Evolutionary conservation across 2,329 filamentous ascomycete genomes (phyloP), one percentile per base, ranked within the genome.

Genomic region (Colletotrichum navitas): DNA sequence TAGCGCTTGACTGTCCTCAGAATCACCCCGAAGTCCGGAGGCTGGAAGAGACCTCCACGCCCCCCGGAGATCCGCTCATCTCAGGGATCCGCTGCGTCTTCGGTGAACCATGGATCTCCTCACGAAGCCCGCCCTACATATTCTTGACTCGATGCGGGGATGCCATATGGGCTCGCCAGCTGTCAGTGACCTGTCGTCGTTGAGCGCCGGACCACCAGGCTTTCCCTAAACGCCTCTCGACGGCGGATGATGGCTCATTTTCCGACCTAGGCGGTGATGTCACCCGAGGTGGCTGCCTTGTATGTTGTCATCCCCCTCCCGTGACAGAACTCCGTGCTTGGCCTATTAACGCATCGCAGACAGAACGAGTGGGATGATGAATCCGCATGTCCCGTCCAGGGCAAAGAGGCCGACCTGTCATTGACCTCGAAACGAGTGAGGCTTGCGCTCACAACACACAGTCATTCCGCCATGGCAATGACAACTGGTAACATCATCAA

Each of bases 1-100:
- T 63, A 60, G 64, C 52, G 68, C 52, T 68, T 68, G 58, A 58
- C 56, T 62, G 63, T 45, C 66, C 24, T 10, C 63, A 58, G 51
- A 68, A 63, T 36, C 64, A 63, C 65, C 65, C 68, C 68, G 52
- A 71, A 71, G 68, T 68, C 68, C 59, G 68, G 64, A 68, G 65
- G 68, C 52, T 63, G 65, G 54, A 39, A 63, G 34, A 36, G 52
- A 47, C 68, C 59, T 68, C 68, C 45, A 71, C 49, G 68, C 64
- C 68, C 64, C 68, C 68, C 68, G 64, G 64, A 68, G 64, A 68
- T 71, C 68, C 68, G 64, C 68, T 59, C 64, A 32, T 54, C 34
- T 39, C n/a, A 36, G 41, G 64, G 68, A 43, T 59, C 68, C 39
- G 64, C 68, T 63, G 65, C 68, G 64, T 63, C 59, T 14, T 63